Conservation (phyloP, 2,329 filamentous ascomycete genomes). For the Didymella pomorum region DNA sequence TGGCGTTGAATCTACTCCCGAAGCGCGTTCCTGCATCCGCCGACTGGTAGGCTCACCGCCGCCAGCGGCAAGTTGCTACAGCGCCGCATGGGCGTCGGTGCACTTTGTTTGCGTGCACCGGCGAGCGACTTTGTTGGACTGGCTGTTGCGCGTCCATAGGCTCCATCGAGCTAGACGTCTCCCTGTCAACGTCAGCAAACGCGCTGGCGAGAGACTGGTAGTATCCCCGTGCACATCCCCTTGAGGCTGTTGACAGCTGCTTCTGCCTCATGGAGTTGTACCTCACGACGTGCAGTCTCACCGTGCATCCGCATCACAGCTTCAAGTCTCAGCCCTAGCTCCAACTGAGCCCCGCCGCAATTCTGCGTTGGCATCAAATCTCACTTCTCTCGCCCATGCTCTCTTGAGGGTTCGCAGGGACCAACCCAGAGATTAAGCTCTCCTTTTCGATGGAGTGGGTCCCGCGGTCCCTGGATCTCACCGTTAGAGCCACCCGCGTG, state of each 20-base stretch:
- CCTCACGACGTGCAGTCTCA: constrained; percentile 8
- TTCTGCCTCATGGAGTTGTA: constrained; percentile 3
- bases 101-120: constrained; percentile 13
- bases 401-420: constrained; percentile 12
- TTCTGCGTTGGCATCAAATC: constrained; percentile 18
- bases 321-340: constrained; percentile 10
- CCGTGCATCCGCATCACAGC: constrained; percentile 13
- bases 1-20: constrained; percentile 16
- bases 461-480: constrained; percentile 20
- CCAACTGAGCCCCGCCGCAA: constrained; percentile 8
- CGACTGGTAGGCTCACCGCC: constrained; percentile 21
- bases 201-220: neutral
- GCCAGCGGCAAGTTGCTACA: constrained; percentile 5
- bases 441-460: constrained; percentile 21
- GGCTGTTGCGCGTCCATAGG: constrained; percentile 17
- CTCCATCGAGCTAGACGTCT: constrained; percentile 21
- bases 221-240: constrained; percentile 20
- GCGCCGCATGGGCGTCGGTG: constrained; percentile 13
- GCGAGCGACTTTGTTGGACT: constrained; percentile 16
- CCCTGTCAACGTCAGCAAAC: constrained; percentile 25
- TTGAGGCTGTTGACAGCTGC: constrained; percentile 4
- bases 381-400: constrained; percentile 13
- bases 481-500: constrained; percentile 21
- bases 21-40: constrained; percentile 14
- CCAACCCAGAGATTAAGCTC: constrained; percentile 21